Percentiles rank a stretch among this genome's conserved stretches.
phyloP scores from a whole-genome alignment of 2,329 filamentous ascomycete genomes.

The Dothideomycetidae sp. region DNA sequence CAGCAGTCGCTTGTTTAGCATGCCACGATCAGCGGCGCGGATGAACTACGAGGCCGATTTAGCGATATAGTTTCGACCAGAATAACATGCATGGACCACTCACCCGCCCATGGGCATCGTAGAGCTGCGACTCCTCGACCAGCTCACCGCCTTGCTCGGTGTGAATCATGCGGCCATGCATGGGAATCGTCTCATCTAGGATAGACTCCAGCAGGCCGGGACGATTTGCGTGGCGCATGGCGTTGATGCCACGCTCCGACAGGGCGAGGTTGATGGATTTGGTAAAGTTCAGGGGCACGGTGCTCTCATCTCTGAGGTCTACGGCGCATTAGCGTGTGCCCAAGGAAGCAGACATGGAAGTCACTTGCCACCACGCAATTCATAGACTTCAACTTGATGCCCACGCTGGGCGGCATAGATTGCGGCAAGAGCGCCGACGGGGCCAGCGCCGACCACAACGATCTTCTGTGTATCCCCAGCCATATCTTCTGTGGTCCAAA shows the following conservation, averaged over 20 bases:
- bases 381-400: slow-evolving; percentile 84
- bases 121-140: slow-evolving; percentile 69
- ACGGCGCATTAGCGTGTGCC: slow-evolving; percentile 11
- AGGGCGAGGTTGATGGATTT: slow-evolving; percentile 97
- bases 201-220: slow-evolving; percentile 58
- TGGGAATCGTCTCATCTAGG: slow-evolving; percentile 68
- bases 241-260: slow-evolving; percentile 85
- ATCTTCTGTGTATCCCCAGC: no score
- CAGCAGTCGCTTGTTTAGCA: slow-evolving; percentile 69
- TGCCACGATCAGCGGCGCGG: slow-evolving; percentile 70
- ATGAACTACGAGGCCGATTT: slow-evolving; percentile 46
- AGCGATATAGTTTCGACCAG: no score
- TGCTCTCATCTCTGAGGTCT: slow-evolving; percentile 79
- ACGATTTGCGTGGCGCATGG: slow-evolving; percentile 57
- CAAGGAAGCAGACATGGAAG: slow-evolving; percentile 5
- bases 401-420: slow-evolving; percentile 83
- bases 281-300: slow-evolving; percentile 81
- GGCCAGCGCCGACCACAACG: slow-evolving; percentile 79
- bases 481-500: no score
- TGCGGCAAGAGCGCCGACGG: slow-evolving; percentile 81
- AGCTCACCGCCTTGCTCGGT: slow-evolving; percentile 51
- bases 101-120: slow-evolving; percentile 79
- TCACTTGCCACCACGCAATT: slow-evolving; percentile 69
- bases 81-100: no score
- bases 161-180: slow-evolving; percentile 96